phyloP scores from a whole-genome alignment of 176 grass and related monocot species.

The Musa troglodytarum region DNA sequence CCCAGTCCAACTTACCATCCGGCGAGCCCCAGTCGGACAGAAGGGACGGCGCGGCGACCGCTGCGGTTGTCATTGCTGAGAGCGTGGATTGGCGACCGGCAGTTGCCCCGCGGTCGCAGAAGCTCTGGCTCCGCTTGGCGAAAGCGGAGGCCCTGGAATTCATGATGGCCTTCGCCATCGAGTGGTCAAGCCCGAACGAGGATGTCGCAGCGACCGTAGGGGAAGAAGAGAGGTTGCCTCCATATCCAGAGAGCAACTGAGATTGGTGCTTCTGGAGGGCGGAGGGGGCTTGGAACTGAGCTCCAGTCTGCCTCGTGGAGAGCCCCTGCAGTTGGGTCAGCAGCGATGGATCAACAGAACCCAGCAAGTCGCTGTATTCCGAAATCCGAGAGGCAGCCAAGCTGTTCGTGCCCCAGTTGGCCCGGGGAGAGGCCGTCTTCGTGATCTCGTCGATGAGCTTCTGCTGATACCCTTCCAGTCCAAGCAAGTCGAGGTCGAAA shows the following conservation, averaged over 20 bases:
- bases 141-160: constrained; percentile 22
- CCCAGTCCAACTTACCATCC: constrained; percentile 28
- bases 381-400: constrained; percentile 2
- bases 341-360: constrained; percentile 18
- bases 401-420: constrained; percentile 40
- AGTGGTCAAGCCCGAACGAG: constrained; percentile 15
- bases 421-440: constrained; percentile 42
- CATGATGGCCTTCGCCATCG: constrained; percentile 25
- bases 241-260: constrained; percentile 9
- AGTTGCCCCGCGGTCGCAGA: constrained; percentile 56
- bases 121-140: constrained; percentile 91
- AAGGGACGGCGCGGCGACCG: constrained; percentile 27
- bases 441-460: constrained; percentile 74
- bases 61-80: constrained; percentile 1
- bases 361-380: constrained; percentile 16
- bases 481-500: constrained; percentile 24
- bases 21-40: constrained; percentile 23
- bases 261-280: constrained; percentile 53
- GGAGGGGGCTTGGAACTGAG: constrained; percentile 25
- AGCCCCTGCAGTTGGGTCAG: constrained; percentile 15
- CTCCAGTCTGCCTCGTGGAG: not conserved
- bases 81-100: constrained; percentile 38
- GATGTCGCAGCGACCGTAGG: not conserved
- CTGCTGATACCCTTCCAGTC: constrained; percentile 77
- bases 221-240: constrained; percentile 7